Percentiles rank a stretch among this genome's conserved stretches.
Evolutionary conservation across 73 alveolate species (phyloP).

Genomic region (Paramecium sonneborni): DNA sequence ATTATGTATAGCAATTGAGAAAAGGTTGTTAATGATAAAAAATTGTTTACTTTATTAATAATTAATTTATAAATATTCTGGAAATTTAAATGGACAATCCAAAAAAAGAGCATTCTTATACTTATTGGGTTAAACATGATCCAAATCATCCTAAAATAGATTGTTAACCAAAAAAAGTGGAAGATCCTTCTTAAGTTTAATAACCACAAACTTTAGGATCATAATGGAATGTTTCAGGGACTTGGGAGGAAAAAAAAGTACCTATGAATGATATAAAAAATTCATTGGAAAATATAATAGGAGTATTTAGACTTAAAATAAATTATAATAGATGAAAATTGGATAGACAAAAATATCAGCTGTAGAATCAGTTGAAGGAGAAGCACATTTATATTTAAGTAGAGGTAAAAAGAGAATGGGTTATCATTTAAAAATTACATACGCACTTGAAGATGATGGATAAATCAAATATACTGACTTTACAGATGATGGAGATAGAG

Average conservation of each 20-base stretch:
- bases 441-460: constrained; percentile 42
- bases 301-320: not conserved
- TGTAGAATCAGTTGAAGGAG: constrained; percentile 45
- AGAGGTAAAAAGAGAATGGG: constrained; percentile 58
- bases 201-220: constrained; percentile 31
- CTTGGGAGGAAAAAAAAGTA: constrained; percentile 50
- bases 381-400: not conserved
- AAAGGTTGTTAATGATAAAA: constrained; percentile 12
- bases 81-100: constrained; percentile 30
- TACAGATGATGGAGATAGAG: constrained; percentile 62
- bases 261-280: not conserved
- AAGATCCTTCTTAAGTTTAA: constrained; percentile 34
- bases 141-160: constrained; percentile 54
- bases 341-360: constrained; percentile 27
- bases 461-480: constrained; percentile 44
- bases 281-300: not conserved
- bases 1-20: not conserved
- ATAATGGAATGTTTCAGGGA: constrained; percentile 46
- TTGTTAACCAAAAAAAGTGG: constrained; percentile 56
- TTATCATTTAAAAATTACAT: constrained; percentile 20
- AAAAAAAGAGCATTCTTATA: constrained; percentile 53
- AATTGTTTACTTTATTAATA: constrained; percentile 11
- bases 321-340: not conserved
- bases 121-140: constrained; percentile 55
- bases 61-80: not conserved